Evolutionary conservation across 2,329 filamentous ascomycete genomes (phyloP).

Genomic region (Hypoxylon sp.): DNA sequence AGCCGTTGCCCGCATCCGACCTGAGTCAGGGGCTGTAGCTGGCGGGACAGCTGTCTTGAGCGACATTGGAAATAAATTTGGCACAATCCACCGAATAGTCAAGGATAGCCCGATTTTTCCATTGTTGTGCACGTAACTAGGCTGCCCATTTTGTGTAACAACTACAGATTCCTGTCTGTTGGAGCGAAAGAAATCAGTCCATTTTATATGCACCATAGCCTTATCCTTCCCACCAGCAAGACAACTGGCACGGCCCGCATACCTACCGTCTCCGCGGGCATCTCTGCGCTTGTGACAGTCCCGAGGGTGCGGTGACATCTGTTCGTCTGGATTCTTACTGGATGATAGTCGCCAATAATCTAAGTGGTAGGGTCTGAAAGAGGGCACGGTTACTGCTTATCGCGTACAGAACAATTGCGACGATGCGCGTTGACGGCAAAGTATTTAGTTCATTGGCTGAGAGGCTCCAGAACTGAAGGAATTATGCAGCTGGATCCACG

Average conservation of each 20-base stretch:
- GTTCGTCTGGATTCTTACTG: constrained; percentile 4
- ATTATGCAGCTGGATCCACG: constrained; percentile 9
- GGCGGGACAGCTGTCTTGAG: neutral
- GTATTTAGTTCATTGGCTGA: constrained; percentile 6
- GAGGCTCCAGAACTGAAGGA: neutral
- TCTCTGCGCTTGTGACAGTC: constrained; percentile 14
- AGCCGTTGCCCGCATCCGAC: constrained; percentile 27
- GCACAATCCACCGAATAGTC: neutral
- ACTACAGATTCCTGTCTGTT: neutral
- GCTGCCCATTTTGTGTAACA: constrained; percentile 8
- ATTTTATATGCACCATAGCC: constrained; percentile 14
- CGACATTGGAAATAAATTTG: neutral
- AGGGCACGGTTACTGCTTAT: constrained; percentile 4
- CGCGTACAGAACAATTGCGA: constrained; percentile 1
- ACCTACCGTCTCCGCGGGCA: neutral
- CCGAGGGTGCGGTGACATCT: constrained; percentile 2
- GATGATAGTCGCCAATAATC: constrained; percentile 23
- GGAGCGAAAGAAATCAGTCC: neutral
- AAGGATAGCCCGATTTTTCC: neutral
- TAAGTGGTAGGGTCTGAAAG: neutral
- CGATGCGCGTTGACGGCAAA: constrained; percentile 3
- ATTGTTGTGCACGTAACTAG: constrained; percentile 6
- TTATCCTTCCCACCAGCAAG: constrained; percentile 4
- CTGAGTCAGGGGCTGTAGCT: constrained; percentile 11
- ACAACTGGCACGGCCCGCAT: constrained; percentile 1